Percentiles rank a stretch among this genome's conserved stretches.
These are phyloP conservation scores for Paxillus rubicundulus DNA, from an alignment of 768 basidiomycete species.

Conservation along the genomic window DNA sequence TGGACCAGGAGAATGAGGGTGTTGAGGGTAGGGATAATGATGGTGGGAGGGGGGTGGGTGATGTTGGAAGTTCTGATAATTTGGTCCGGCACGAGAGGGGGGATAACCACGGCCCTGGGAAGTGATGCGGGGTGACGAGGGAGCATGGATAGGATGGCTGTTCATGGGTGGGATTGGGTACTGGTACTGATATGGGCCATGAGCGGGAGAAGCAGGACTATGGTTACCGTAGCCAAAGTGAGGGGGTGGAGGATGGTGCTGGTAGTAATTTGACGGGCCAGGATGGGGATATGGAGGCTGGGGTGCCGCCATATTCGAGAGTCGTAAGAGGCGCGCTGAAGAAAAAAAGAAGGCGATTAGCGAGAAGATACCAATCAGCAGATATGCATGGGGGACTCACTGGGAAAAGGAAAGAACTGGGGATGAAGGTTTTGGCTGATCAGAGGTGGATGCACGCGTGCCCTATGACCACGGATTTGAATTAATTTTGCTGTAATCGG, in stretches of 20 bases:
- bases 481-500: not conserved
- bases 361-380: not conserved
- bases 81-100: slow-evolving; percentile 37
- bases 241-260: slow-evolving; percentile 20
- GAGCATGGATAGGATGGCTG: slow-evolving; percentile 33
- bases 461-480: not conserved
- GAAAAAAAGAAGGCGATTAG: slow-evolving; percentile 1
- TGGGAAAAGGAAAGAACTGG: not conserved
- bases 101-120: slow-evolving; percentile 36
- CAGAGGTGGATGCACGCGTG: not conserved
- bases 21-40: slow-evolving; percentile 32
- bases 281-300: slow-evolving; percentile 29
- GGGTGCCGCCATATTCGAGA: slow-evolving; percentile 19
- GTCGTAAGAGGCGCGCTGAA: slow-evolving; percentile 4
- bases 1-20: slow-evolving; percentile 28
- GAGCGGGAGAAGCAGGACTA: slow-evolving; percentile 23
- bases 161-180: slow-evolving; percentile 44
- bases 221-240: slow-evolving; percentile 32
- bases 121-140: slow-evolving; percentile 37
- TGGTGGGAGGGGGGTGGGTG: slow-evolving; percentile 30
- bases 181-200: slow-evolving; percentile 35
- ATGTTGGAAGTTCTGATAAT: slow-evolving; percentile 37
- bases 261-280: slow-evolving; percentile 27
- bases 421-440: not conserved
- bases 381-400: not conserved